Conservation (phyloP, 2,329 filamentous ascomycete species). For the Phialophora macrospora region DNA sequence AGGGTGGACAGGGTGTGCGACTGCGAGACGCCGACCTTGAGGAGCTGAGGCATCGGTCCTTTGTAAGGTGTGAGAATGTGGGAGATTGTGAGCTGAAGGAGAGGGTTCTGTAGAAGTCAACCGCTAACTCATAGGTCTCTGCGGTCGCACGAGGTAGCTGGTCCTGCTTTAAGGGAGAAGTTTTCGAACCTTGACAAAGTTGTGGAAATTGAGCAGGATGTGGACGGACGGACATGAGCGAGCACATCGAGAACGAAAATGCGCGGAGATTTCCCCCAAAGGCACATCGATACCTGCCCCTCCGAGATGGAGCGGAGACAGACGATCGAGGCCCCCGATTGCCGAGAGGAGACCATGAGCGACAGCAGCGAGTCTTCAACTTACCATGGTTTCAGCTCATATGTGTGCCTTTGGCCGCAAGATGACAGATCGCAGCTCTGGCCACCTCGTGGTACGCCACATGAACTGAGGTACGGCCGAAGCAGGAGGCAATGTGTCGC, state of each 20-base stretch:
- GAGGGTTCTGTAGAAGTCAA: not conserved
- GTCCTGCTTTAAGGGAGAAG: not conserved
- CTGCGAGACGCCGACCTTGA: slow-evolving; percentile 55
- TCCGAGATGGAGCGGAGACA: not conserved
- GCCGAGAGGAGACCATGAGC: not conserved
- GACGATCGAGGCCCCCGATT: not conserved
- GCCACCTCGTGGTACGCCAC: not conserved
- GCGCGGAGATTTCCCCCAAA: not conserved
- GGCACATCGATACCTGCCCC: not conserved
- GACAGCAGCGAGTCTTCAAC: not conserved
- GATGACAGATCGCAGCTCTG: not conserved
- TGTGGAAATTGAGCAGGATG: not conserved
- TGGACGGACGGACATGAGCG: slow-evolving; percentile 3
- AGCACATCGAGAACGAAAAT: not conserved
- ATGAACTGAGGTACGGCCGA: not conserved
- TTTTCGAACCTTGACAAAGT: not conserved
- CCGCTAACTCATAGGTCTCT: not conserved
- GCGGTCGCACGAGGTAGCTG: not conserved
- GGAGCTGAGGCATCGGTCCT: slow-evolving; percentile 46
- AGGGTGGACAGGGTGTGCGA: slow-evolving; percentile 50
- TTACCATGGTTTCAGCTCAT: not conserved
- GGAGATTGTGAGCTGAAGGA: not conserved
- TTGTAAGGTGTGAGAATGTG: not conserved
- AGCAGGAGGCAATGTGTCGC: slow-evolving; percentile 29
- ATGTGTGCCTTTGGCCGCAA: not conserved